Evolutionary conservation across 805 yeast species (phyloP), one percentile per base, ranked within the genome.

Genomic region (Candida nanaspora): DNA sequence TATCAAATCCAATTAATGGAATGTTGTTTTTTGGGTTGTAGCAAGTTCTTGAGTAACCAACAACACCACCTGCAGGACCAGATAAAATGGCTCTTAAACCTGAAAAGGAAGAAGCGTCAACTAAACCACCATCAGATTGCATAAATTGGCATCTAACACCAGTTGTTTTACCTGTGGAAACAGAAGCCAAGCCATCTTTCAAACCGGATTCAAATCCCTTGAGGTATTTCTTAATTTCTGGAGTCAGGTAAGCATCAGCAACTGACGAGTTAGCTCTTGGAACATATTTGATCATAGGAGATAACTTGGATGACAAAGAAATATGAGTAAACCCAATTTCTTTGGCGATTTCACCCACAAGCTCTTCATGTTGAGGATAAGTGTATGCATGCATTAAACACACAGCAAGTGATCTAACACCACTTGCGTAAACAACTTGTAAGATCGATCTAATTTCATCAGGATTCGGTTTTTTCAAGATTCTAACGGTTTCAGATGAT

Each of bases 61-160:
- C 96, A 44, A 91, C 95, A 38, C 98, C 98, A 29, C 98, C 98
- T 8, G 98, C 98, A 4, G 98, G 98, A 2, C 98, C 98, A 1
- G 96, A 86, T 27, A 91, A 62, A 37, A 91, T 84, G 3, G 98
- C 95, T 50, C 79, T 74, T 28, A 91, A 66, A 2, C 98, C 98
- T 0, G 96, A 81, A 57, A 91, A 91, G 36, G 76, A 72, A 16
- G 77, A 68, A 52, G 93, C 87, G 41, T 86, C 86, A 21, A 88
- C 87, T 43, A 91, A 71, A 2, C 98, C 98, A 43, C 98, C 98
- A 58, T 91, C 96, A 13, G 95, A 84, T 62, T 91, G 96, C 98
- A 91, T 91, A 61, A 91, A 91, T 49, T 83, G 81, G 43, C 86
- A 74, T 45, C 69, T 65, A 33, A 72, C 74, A 34, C n/a, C 15